Base-by-base conservation (phyloP, 768 basidiomycete genomes). In the Panaeolus papilionaceus region DNA sequence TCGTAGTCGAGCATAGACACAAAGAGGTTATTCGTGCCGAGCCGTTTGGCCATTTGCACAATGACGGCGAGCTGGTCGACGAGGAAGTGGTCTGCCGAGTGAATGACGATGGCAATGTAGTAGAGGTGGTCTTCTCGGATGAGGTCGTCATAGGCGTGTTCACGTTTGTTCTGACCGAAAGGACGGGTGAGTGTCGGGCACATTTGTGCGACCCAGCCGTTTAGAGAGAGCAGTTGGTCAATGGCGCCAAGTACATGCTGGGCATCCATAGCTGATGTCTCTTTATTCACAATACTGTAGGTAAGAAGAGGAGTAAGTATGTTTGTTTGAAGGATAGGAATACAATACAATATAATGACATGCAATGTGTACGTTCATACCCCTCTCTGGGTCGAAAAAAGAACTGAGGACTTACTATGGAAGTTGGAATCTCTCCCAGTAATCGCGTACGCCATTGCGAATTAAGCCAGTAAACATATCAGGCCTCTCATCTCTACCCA, bases 1-100 rank as follows among this genome's bases (percentile, higher is more conserved):
- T 93, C 93, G 77, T 97, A 97, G 79, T 99, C 98, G 67, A 99
- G 84, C 94, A 99, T 96, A 8, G 96, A 98, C 44, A 99, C 97
- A 77, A 99, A 99, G 62, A 99, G 80, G 73, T 95, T 95, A 63
- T 88, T 84, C 4, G 93, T 89, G 3, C 98, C 98, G 11, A 99
- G 87, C 9, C 96, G 90, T 73, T 91, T 91, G 0, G 94, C 94
- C 75, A 99, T 88, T 77, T 99, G 98, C 9, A 99, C 93, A 71
- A 99, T 99, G 72, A 98, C 94, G 20, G 98, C 95, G 58, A 99
- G 90, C 77, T 99, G 98, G 81, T 99, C 98, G 71, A 98, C 94
- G 64, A 99, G 88, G 82, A 99, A 99, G 77, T 99, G 98, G 83
- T 99, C 98, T 2, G 98, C 98, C 3, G 95, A 97, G 78, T 99